These are phyloP conservation scores for Coniochaeta prunicola DNA, from an alignment of 2,329 filamentous ascomycete genomes.

Conservation along the genomic window DNA sequence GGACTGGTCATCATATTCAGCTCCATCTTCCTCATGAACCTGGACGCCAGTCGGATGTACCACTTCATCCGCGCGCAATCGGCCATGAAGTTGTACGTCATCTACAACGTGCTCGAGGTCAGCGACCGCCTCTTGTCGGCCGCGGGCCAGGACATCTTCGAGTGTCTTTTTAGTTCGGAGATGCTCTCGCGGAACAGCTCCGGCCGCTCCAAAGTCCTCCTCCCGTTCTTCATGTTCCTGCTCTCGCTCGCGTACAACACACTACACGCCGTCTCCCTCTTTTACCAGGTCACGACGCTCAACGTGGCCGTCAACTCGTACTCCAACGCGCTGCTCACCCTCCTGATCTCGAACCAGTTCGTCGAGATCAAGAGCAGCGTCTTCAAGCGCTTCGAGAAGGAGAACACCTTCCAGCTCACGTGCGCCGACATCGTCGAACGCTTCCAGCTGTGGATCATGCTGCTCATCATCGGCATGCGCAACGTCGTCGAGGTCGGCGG, in stretches of 20 bases:
- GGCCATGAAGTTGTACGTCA: slow-evolving; percentile 96
- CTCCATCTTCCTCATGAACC: slow-evolving; percentile 75
- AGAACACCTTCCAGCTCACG: slow-evolving; percentile 92
- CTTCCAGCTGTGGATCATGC: slow-evolving; percentile 96
- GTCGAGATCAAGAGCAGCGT: slow-evolving; percentile 98
- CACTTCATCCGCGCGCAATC: slow-evolving; percentile 95
- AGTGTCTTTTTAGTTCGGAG: slow-evolving; percentile 90
- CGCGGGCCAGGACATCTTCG: slow-evolving; percentile 89
- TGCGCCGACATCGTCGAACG: slow-evolving; percentile 96
- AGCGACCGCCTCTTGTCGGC: slow-evolving; percentile 85
- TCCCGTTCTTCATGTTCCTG: slow-evolving; percentile 86
- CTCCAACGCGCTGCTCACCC: slow-evolving; percentile 86
- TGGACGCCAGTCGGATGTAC: slow-evolving; percentile 97
- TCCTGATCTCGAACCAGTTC: slow-evolving; percentile 94
- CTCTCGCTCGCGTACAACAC: slow-evolving; percentile 84
- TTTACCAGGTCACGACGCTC: slow-evolving; percentile 95
- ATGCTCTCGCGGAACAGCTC: slow-evolving; percentile 81
- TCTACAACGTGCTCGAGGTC: slow-evolving; percentile 95
- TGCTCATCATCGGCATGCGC: slow-evolving; percentile 89
- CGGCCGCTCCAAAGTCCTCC: slow-evolving; percentile 82
- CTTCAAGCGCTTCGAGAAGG: slow-evolving; percentile 98
- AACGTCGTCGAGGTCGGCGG: slow-evolving; percentile 95
- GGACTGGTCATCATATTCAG: slow-evolving; percentile 82
- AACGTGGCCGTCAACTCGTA: slow-evolving; percentile 99
- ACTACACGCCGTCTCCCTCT: slow-evolving; percentile 77